Evolutionary conservation across 2,329 filamentous ascomycete species (phyloP).

Genomic region (Fusarium sp.): DNA sequence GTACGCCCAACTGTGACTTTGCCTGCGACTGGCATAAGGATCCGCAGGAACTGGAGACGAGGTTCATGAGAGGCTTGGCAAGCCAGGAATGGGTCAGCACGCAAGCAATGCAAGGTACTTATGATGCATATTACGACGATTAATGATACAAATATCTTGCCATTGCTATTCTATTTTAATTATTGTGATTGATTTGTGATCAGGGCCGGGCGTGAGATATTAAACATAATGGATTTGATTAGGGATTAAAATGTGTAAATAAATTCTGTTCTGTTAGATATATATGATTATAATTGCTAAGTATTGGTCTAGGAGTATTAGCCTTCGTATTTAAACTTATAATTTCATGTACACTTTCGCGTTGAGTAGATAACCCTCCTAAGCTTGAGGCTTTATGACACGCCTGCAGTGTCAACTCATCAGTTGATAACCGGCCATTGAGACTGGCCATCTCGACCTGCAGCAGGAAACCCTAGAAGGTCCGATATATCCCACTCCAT

Average conservation of each 20-base stretch:
- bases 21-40: conserved; percentile 87
- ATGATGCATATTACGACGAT: conserved; percentile 68
- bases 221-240: no score
- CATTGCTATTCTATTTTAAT: neutral
- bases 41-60: conserved; percentile 65
- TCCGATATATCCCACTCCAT: conserved; percentile 48
- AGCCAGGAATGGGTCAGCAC: conserved; percentile 75
- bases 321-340: no score
- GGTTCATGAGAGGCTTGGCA: conserved; percentile 68
- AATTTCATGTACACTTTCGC: no score
- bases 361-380: no score
- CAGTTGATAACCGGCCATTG: conserved; percentile 35
- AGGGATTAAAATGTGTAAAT: no score
- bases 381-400: no score
- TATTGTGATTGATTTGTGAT: no score
- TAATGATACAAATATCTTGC: conserved; percentile 15
- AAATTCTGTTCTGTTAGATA: no score
- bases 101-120: conserved; percentile 70
- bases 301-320: no score
- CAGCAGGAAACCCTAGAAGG: conserved; percentile 40
- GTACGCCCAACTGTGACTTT: conserved; percentile 73
- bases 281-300: no score
- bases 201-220: no score
- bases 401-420: neutral
- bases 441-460: conserved; percentile 10